Base-by-base conservation (phyloP, 129 eudicot genomes). In the Flaveria brownii region DNA sequence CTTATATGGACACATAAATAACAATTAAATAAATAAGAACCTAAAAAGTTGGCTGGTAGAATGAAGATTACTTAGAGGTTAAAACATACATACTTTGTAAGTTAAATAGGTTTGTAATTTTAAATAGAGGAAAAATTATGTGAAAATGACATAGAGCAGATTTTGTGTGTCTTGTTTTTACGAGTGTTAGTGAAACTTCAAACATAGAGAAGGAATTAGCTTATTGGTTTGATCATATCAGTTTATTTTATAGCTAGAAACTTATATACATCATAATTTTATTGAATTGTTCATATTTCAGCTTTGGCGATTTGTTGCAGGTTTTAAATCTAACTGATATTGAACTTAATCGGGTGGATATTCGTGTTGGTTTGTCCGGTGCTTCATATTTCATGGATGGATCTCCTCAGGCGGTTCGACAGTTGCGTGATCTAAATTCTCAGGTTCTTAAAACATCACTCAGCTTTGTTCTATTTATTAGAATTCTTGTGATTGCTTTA, bases 391-490 rank as follows among this genome's bases (percentile, higher is more conserved):
- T 90, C 82, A 93, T 93, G 98, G 96, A 93, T 79, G 97, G 97
- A 73, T 93, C 98, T 67, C 96, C 92, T 28, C 98, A 93, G 87
- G 98, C 96, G 68, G 98, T 93, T 76, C 90, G 98, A 43, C 98
- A 93, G 85, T 81, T 93, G 82, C 96, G 92, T 54, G 83, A 85
- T 71, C 89, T 93, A 65, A 89, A 85, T 67, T 93, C 98, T 25
- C 98, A 93, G 93, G 97, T 92, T 57, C 9, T 56, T 46, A 55
- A 30, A 33, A 76, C 52, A 43, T 62, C 56, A 45, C 56, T 62
- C 68, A 50, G 51, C 65, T 18, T 33, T 52, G 76, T 14, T 81
- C 9, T 13, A 26, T 63, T 51, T 55, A 22, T 80, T 57, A 70
- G 39, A 15, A 46, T 73, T 68, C 73, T 9, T 57, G 6, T 73